phyloP scores from a whole-genome alignment of 2,329 filamentous ascomycete species.

The Talaromyces sp. region DNA sequence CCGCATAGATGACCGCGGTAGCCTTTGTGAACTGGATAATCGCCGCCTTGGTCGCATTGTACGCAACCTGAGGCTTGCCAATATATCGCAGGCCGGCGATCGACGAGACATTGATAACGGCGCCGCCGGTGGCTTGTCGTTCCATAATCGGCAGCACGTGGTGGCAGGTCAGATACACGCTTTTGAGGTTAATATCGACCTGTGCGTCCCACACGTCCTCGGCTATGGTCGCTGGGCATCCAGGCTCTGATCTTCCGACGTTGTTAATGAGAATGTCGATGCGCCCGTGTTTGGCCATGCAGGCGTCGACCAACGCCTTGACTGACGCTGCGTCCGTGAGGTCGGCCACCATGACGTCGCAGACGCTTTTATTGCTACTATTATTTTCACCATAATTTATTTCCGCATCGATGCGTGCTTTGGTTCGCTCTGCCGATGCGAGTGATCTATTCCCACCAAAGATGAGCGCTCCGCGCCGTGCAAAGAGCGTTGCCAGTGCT shows the following conservation, averaged over 20 bases:
- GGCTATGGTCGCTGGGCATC: conserved; percentile 43
- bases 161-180: conserved; percentile 29
- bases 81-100: conserved; percentile 48
- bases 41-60: conserved; percentile 48
- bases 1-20: conserved; percentile 40
- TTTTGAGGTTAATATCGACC: conserved; percentile 37
- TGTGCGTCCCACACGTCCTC: conserved; percentile 50
- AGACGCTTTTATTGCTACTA: conserved; percentile 18
- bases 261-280: conserved; percentile 59
- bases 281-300: conserved; percentile 46
- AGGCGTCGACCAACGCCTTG: conserved; percentile 48
- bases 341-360: conserved; percentile 42
- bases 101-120: conserved; percentile 36
- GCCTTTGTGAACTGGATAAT: conserved; percentile 47
- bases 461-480: conserved; percentile 44
- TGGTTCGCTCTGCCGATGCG: conserved; percentile 35
- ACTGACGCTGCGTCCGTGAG: conserved; percentile 51
- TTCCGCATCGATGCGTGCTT: conserved; percentile 30
- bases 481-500: conserved; percentile 31
- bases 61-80: conserved; percentile 49
- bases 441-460: conserved; percentile 49
- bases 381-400: conserved; percentile 10
- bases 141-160: conserved; percentile 31
- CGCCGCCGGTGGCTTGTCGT: conserved; percentile 27
- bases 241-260: conserved; percentile 52